Base-by-base conservation (phyloP, 2,329 filamentous ascomycete species). In the Coleophoma cylindrospora region DNA sequence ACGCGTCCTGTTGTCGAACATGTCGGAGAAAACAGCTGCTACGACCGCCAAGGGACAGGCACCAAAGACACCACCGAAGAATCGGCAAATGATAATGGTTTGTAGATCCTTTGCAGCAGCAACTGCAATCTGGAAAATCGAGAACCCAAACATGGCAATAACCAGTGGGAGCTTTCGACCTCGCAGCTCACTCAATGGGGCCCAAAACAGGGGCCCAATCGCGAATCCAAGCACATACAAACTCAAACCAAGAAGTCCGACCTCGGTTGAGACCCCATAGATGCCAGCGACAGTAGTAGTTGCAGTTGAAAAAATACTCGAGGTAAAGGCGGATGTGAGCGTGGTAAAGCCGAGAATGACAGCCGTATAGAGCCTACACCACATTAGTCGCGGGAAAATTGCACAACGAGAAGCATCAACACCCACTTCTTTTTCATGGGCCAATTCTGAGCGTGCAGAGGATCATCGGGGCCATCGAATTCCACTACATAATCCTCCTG, bases 371-470 rank as follows among this genome's bases (percentile, higher is more conserved):
- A 90, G 45, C 61, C 79, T 82, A 50, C 44, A 49, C 22, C 27
- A 27, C 6, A 27, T 27, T 27, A 27, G 27, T 27, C 27, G 2
- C 27, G 3, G 27, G 27, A 10, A 27, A 27, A 8, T 27, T 8
- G 27, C 27, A 27, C 27, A 3, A 27, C 27, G 27, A 27, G 6
- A 27, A 27, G 2, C 27, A 27, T 27, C 27, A 27, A 27, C 3
- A 74, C 77, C 62, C 67, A 81, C 82, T 95, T 96, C 73, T 88
- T 91, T 64, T 72, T 80, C 48, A 87, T 63, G 0, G 87, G 77
- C 91, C 91, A 96, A 66, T 96, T 96, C 70, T 92, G 87, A 1
- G 89, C 86, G 67, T 95, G 90, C 53, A 91, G 64, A 2, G 90
- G 90, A 61, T 96, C 91, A 56, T 91, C 77, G 1, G 83, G 85